These are phyloP conservation scores for Penicillium atrosanguineum DNA, from an alignment of 495 filamentous ascomycete species.

Conservation along the genomic window DNA sequence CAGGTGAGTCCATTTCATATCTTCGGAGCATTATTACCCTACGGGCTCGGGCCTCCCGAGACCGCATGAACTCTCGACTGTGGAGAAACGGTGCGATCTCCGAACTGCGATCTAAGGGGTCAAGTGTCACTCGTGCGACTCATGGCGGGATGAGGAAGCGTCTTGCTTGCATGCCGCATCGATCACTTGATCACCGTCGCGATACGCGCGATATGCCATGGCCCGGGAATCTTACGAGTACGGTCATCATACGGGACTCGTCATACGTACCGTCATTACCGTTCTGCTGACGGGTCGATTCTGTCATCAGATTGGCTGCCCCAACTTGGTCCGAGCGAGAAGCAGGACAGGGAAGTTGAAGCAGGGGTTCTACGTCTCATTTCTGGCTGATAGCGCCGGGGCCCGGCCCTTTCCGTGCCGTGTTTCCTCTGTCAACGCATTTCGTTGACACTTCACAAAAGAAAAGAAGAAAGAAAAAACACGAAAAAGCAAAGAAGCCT, in stretches of 20 bases:
- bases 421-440: conserved; percentile 14
- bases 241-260: conserved; percentile 29
- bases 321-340: conserved; percentile 25
- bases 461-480: conserved; percentile 9
- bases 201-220: background rate
- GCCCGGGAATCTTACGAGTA: conserved; percentile 13
- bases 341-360: background rate
- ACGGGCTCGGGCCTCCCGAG: conserved; percentile 23
- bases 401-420: conserved; percentile 49
- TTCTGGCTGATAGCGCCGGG: conserved; percentile 27
- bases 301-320: conserved; percentile 22
- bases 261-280: conserved; percentile 36
- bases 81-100: conserved; percentile 38
- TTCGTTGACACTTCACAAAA: background rate
- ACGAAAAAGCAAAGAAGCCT: conserved; percentile 5
- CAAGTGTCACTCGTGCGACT: conserved; percentile 30
- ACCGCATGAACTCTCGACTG: conserved; percentile 24
- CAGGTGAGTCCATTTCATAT: conserved; percentile 66
- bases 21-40: conserved; percentile 15
- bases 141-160: conserved; percentile 31
- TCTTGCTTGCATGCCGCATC: conserved; percentile 59
- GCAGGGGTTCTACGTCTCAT: conserved; percentile 19
- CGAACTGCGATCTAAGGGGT: conserved; percentile 41
- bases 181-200: conserved; percentile 62
- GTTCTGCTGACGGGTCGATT: conserved; percentile 26